phyloP scores from a whole-genome alignment of 257 asterid genomes.

The Cynanchum wilfordii region DNA sequence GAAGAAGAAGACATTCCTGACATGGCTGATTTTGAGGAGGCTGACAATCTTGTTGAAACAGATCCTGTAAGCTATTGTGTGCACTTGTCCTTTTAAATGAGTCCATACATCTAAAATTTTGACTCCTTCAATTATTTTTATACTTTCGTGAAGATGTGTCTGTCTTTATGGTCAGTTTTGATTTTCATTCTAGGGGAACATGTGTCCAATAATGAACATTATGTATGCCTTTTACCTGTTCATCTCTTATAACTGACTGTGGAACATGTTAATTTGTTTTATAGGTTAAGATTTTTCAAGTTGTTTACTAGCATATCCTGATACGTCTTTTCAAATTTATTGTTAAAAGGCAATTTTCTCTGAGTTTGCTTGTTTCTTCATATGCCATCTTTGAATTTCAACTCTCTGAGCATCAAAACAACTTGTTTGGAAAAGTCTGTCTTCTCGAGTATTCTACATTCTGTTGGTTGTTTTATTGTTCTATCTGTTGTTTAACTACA shows the following conservation, averaged over 20 bases:
- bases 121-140: neutral
- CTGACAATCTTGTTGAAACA: slow-evolving; percentile 72
- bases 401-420: neutral
- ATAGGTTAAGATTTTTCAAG: neutral
- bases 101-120: neutral
- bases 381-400: neutral
- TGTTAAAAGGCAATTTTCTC: no score
- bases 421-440: no score
- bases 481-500: neutral
- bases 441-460: neutral
- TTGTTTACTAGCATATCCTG: neutral
- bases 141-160: neutral
- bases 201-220: neutral
- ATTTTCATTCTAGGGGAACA: neutral
- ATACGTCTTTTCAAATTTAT: neutral
- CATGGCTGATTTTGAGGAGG: slow-evolving; percentile 75
- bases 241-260: neutral
- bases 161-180: neutral
- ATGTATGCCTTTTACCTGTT: neutral
- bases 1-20: slow-evolving; percentile 97
- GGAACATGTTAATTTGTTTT: slow-evolving; percentile 1
- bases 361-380: neutral
- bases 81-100: neutral
- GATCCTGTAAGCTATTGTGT: slow-evolving; percentile 63
- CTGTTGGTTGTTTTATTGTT: neutral